These are phyloP conservation scores for Heracleum sosnowskyi DNA, from an alignment of 129 eudicot species.

Conservation along the genomic window DNA sequence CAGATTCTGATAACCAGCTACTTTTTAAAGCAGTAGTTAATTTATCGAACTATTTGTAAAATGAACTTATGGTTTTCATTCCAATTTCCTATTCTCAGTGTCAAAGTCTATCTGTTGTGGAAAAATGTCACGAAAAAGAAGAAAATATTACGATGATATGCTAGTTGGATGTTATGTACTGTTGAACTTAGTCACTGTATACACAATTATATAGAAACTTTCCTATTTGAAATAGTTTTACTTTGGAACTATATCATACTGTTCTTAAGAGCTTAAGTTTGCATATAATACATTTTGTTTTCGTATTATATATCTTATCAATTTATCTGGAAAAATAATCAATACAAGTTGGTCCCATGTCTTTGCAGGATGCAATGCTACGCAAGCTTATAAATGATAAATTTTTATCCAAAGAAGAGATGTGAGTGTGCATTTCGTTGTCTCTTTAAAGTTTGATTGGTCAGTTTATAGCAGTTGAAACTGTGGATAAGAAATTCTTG, in stretches of 20 bases:
- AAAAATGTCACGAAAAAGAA: not conserved
- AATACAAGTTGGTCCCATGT: slow-evolving; percentile 1
- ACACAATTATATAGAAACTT: not conserved
- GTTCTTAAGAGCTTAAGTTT: not conserved
- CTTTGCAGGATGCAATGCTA: slow-evolving; percentile 88
- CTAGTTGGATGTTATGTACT: not conserved
- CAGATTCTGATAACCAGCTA: not conserved
- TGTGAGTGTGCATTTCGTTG: slow-evolving; percentile 32
- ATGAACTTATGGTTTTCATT: not conserved
- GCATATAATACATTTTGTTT: not conserved
- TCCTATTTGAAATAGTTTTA: not conserved
- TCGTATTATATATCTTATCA: not conserved
- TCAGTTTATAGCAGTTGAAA: not conserved
- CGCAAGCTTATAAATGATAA: slow-evolving; percentile 61
- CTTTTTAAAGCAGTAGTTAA: not conserved
- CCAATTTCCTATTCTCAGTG: not conserved
- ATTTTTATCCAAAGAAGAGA: slow-evolving; percentile 59
- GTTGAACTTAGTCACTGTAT: not conserved
- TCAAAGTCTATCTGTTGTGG: not conserved
- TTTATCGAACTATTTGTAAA: not conserved
- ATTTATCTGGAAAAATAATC: not conserved
- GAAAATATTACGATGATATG: not conserved
- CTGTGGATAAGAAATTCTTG: not conserved
- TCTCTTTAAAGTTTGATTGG: not conserved
- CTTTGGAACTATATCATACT: not conserved